Base-by-base conservation (phyloP, 352 stramenopile genomes). In the Poterioochromonas sp. region DNA sequence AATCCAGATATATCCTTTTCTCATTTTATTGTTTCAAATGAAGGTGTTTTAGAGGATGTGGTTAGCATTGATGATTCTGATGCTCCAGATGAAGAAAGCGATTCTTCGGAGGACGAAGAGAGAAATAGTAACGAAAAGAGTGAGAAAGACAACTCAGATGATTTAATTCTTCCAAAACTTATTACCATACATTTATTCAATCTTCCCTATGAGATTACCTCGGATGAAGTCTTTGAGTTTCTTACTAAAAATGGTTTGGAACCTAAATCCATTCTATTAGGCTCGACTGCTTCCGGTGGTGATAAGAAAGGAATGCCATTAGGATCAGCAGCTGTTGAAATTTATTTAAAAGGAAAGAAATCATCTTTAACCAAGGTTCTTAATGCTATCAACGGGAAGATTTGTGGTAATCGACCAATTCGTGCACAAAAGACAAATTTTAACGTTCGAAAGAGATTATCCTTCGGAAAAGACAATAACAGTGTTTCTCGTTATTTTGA, bases 401-500 rank as follows among this genome's bases (percentile, higher is more conserved):
- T 5, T 39, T 65, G 54, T 65, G 8, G 54, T 39, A 22, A 22
- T 29, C 54, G 54, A 35, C 8, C 8, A 12, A 32, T 65, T 32
- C 26, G 54, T 39, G 54, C 26, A 35, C 54, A 65, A 39, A 65
- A 35, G 8, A 5, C 8, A 15, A 15, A 32, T 65, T 11, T 65
- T 39, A 39, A 32, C 12, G n/a, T 12, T 65, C 3, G 34, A 12
- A 65, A 5, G 3, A 32, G n/a, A 12, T 15, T 12, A 39, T 22
- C 26, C 8, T 35, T 15, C 26, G n/a, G 54, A 39, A 32, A 11
- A 29, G 8, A 15, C 12, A 39, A 39, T 39, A 39, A 32, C n/a
- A 65, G n/a, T 32, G 12, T 35, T 65, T 12, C 3, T 39, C 54
- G 54, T 65, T 65, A 65, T 65, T 65, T 35, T 65, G 54, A 65